Base-by-base conservation (phyloP, 805 yeast genomes). In the Lipomyces oligophaga region DNA sequence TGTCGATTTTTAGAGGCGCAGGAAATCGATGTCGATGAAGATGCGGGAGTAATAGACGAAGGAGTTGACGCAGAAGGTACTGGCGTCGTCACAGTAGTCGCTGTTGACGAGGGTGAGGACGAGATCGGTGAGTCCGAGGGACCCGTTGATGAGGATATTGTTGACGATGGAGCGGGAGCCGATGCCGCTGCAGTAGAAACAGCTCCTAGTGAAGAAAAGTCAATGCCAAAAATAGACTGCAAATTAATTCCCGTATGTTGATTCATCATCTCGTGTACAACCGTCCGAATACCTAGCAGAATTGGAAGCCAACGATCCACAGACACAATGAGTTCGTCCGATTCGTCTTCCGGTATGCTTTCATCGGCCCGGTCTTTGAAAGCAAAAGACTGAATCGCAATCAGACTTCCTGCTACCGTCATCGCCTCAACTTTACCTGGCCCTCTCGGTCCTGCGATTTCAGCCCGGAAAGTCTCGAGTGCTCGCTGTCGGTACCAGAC, bases 361-460 rank as follows among this genome's bases (percentile, higher is more conserved):
- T 22, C 47, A 15, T 35, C 52, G 34, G 22, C 21, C 25, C 41
- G 38, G 28, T 52, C 56, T 26, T 38, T 50, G 27, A 40, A 52
- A 15, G 56, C 56, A 35, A 52, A 52, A 22, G 56, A 52, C 38
- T 52, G 56, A 6, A 52, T 49, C 32, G 56, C 56, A 38, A 52
- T 42, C 10, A 52, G 34, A 38, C 54, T 48, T 27, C 56, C 56
- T 6, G 56, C 54, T 15, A 49, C 50, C 19, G 55, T 49, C 51
- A 52, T 44, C 5, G 56, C 50, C 25, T 49, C 48, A 11, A 52
- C 40, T 18, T 42, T 38, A n/a, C 45, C 42, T 2, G 48, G 37
- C 16, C 46, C 47, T 13, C 55, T 44, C 19, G 42, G 50, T 4
- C 51, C 56, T 39, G 36, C 36, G 19, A 52, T 49, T 10, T 53